Evolutionary conservation across 2,329 filamentous ascomycete species (phyloP), one percentile per base, ranked within the genome.

Genomic region (Mariannaea elegans): DNA sequence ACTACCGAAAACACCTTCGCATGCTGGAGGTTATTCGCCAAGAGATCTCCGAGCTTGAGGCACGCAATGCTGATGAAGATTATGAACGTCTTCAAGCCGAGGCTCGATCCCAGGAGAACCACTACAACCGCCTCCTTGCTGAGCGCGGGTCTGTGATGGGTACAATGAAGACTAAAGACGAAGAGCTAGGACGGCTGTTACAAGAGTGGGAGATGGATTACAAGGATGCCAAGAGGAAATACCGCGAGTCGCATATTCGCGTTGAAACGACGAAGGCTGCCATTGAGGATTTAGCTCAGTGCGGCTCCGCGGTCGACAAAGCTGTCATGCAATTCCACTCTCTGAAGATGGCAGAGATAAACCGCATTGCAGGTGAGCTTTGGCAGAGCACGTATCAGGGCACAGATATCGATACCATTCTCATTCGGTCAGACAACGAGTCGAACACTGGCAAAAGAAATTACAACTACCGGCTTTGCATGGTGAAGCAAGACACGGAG

Each of bases 261-360:
- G 92, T 97, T 1, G 92, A 89, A 78, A 96, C 94, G 1, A 97
- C 93, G 47, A 96, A 94, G 76, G 94, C 94, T 3, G 94, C 93
- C 3, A 92, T 97, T 54, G 93, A 97, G 57, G 95, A 99, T 73
- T 81, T 99, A 32, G 90, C 85, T 7, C 90, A 92, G 38, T 98
- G 97, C 73, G 84, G 87, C 41, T 84, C 87, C 9, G 95, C 95
- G 7, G 84, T 99, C 12, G 94, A 98, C 80, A 93, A 95, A 72
- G 96, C 95, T 45, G 96, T 99, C 72, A 97, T 99, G 92, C 92
- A 92, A 71, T 99, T 94, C 73, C 95, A 99, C 79, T 86, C 90
- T 27, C 81, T 97, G 73, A 99, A 99, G 82, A 99, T 99, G 95
- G 92, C 95, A 68, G 94, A 99, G 75, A 94, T 99, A 75, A 99